Conservation (phyloP, 2,329 filamentous ascomycete genomes). For the Xylariales sp. region DNA sequence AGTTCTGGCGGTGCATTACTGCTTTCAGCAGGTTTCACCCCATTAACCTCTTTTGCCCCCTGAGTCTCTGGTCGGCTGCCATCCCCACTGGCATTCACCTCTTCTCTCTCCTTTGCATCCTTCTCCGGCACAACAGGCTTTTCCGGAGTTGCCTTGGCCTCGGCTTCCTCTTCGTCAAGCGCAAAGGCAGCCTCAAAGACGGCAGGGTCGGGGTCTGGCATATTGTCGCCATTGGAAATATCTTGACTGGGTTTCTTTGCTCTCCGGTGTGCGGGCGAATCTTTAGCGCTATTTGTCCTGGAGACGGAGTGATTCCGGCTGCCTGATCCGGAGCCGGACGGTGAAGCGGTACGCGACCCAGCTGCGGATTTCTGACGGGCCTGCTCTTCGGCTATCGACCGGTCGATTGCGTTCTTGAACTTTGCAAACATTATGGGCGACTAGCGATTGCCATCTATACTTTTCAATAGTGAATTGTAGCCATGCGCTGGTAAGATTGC, state of each 20-base stretch:
- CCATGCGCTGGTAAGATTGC: background rate
- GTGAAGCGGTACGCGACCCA: conserved; percentile 39
- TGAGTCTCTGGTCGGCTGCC: conserved; percentile 9
- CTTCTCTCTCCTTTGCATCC: conserved; percentile 17
- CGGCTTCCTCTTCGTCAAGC: conserved; percentile 83
- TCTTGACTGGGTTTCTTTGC: conserved; percentile 38
- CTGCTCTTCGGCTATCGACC: conserved; percentile 86
- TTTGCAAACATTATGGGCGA: conserved; percentile 45
- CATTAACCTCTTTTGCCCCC: conserved; percentile 12
- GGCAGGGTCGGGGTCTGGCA: conserved; percentile 69
- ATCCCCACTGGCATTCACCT: conserved; percentile 14
- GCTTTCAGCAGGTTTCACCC: conserved; percentile 3
- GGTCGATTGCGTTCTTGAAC: conserved; percentile 79
- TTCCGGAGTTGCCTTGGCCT: conserved; percentile 59
- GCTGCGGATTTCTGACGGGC: conserved; percentile 62
- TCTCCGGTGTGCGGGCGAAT: conserved; percentile 30
- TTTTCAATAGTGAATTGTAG: background rate
- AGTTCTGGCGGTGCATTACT: conserved; percentile 45
- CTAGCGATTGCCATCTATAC: background rate
- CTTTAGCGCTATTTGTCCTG: conserved; percentile 29
- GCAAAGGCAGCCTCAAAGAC: conserved; percentile 85
- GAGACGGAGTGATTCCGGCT: conserved; percentile 42
- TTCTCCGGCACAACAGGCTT: conserved; percentile 34
- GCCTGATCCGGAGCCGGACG: conserved; percentile 38
- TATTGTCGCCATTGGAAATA: conserved; percentile 31